Conservation (phyloP, 495 filamentous ascomycete species). For the Sabuloglossum arenarium region DNA sequence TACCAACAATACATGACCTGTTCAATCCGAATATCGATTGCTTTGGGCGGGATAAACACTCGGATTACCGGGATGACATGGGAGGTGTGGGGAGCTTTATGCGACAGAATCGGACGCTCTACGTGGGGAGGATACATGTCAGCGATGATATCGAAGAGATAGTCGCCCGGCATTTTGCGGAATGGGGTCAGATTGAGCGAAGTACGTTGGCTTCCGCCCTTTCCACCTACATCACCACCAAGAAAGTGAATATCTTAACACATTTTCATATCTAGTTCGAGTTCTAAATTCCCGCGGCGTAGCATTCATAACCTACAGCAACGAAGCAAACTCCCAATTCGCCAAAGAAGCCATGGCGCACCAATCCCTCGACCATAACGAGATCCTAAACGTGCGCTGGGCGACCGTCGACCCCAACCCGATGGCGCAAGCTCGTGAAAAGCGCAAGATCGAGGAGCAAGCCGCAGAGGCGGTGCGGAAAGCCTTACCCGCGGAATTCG, state of each 20-base stretch:
- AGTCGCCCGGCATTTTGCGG: conserved; percentile 79
- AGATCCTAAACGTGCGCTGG: conserved; percentile 93
- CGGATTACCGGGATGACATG: conserved; percentile 89
- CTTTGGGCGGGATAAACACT: conserved; percentile 76
- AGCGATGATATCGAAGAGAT: conserved; percentile 96
- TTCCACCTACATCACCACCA: background rate
- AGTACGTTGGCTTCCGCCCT: too few species aligned
- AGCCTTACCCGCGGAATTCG: conserved; percentile 78
- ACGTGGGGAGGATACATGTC: conserved; percentile 82
- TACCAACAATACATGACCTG: conserved; percentile 63
- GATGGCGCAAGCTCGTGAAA: conserved; percentile 82
- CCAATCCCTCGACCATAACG: conserved; percentile 67
- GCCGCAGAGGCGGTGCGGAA: conserved; percentile 88
- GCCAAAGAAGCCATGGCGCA: conserved; percentile 84
- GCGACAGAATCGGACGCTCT: conserved; percentile 80
- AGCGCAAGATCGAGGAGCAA: conserved; percentile 78
- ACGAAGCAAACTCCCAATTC: conserved; percentile 74
- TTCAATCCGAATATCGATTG: conserved; percentile 83
- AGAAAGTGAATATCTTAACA: background rate
- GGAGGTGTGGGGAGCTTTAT: conserved; percentile 81
- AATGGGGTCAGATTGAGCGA: conserved; percentile 84
- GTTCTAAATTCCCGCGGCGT: conserved; percentile 86
- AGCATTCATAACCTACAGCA: conserved; percentile 74
- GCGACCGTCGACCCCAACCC: conserved; percentile 94
- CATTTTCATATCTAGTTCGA: conserved; percentile 23